Evolutionary conservation across 108 stramenopile genomes (phyloP), one percentile per base, ranked within the genome.

Genomic region (Cyclotella choctawhatcheeana): DNA sequence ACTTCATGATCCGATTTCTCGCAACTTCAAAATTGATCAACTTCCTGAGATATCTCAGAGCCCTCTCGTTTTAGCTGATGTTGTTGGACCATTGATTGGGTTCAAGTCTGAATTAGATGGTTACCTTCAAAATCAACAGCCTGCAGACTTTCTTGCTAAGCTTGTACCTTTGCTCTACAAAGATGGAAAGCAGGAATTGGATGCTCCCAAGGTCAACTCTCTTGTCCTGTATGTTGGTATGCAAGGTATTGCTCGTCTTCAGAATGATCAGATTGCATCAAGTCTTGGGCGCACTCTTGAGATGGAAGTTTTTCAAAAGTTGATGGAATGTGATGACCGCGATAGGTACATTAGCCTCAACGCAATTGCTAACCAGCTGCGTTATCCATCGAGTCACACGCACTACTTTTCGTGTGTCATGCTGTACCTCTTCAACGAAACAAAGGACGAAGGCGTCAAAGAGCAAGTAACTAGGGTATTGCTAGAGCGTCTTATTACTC

Each of bases 361-460:
- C 68, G 97, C 97, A 31, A 92, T 99, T 60, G 99, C 98, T 33
- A 98, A 99, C 73, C 98, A 99, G 83, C 96, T 99, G 17, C 93
- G 99, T 30, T 99, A 97, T 73, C 99, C 99, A 20, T 99, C 98
- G 64, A 97, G 92, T 71, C 98, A 99, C 82, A 99, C 99, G 37
- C 97, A 99, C 83, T 99, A 97, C 84, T 99, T 98, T 67, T 96
- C 95, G 24, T 97, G 95, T 69, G 97, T 98, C 0, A 90, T 99
- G 87, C 89, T 99, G 18, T 96, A 89, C 67, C 84, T 99, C 7
- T 99, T 99, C 83, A 96, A 90, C 30, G 98, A 99, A 67, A 87
- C 96, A 17, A 88, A 85, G 60, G 83, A 86, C 55, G 98, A 98
- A 47, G 92, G 84, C 27, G 95, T 98, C 22, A 96, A 97, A 71